Percentiles rank a stretch among this genome's conserved stretches.
Conservation (phyloP, 2,329 filamentous ascomycete genomes). For the Pseudomassariella vexata region DNA sequence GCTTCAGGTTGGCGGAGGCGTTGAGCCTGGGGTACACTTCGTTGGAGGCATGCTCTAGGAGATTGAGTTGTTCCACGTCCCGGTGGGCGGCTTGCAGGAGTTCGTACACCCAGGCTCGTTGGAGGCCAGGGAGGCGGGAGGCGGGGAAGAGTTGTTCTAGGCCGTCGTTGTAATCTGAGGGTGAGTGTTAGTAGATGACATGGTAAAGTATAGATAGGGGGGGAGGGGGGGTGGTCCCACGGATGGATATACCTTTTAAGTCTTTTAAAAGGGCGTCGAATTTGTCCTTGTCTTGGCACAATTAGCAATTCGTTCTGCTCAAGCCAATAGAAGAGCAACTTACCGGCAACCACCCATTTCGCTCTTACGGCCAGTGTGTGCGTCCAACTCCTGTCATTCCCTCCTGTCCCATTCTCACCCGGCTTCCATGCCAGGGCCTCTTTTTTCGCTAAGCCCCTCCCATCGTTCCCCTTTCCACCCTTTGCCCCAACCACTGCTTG, state of each 20-base stretch:
- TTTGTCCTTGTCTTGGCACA: constrained; percentile 36
- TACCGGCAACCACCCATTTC: constrained; percentile 38
- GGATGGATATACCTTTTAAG: constrained; percentile 31
- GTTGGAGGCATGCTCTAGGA: constrained; percentile 34
- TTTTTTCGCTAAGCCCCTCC: constrained; percentile 10
- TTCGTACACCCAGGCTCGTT: constrained; percentile 40
- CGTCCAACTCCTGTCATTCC: constrained; percentile 24
- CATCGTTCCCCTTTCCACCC: not conserved
- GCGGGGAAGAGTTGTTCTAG: constrained; percentile 40
- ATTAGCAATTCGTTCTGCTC: no score
- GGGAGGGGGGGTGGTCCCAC: no score
- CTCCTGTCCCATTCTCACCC: constrained; percentile 10
- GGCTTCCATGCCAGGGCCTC: not conserved
- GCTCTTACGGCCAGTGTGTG: constrained; percentile 28
- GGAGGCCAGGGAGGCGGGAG: constrained; percentile 33
- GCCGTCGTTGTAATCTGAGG: constrained; percentile 42
- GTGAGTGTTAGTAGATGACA: no score
- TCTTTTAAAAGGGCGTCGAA: constrained; percentile 33
- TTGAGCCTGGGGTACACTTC: constrained; percentile 36
- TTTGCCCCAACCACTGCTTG: not conserved
- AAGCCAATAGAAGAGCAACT: constrained; percentile 12
- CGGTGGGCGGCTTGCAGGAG: constrained; percentile 38
- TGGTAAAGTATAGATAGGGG: no score
- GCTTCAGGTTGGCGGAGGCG: constrained; percentile 36
- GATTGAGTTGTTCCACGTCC: constrained; percentile 32